Evolutionary conservation across 2,329 filamentous ascomycete genomes (phyloP).

Genomic region (Sarocladium kiliense): DNA sequence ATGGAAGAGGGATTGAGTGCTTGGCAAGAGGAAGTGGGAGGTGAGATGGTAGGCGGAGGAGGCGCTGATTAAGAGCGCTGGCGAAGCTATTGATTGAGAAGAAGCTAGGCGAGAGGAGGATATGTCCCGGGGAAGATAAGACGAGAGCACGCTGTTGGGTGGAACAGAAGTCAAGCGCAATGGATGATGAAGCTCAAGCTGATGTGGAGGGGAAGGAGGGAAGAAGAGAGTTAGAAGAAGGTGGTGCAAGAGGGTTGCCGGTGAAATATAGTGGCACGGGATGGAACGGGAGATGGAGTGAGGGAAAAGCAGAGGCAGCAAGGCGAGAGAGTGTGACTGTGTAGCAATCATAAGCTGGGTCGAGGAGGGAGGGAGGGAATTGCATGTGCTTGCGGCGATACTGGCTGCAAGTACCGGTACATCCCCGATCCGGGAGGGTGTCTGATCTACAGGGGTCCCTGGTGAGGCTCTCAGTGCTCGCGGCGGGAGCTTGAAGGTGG

Average conservation of each 20-base stretch:
- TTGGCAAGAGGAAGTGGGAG: neutral
- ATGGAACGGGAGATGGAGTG: slow-evolving; percentile 6
- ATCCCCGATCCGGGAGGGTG: slow-evolving; percentile 3
- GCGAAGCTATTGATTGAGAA: neutral
- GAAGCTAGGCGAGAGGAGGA: neutral
- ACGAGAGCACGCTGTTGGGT: neutral
- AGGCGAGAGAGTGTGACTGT: slow-evolving; percentile 1
- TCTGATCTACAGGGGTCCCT: slow-evolving; percentile 5
- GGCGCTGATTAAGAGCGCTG: neutral
- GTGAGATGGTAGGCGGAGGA: neutral
- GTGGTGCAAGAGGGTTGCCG: neutral
- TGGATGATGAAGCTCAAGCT: neutral
- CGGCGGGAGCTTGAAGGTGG: neutral
- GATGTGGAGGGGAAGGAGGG: neutral
- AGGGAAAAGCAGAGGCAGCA: slow-evolving; percentile 1
- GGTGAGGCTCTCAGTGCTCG: neutral
- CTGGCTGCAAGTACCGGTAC: neutral
- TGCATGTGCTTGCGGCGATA: slow-evolving; percentile 7
- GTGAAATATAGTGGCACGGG: neutral
- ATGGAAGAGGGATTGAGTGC: neutral
- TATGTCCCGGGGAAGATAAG: neutral
- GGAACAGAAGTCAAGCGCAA: neutral
- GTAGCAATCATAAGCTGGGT: neutral
- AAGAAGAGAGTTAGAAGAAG: neutral
- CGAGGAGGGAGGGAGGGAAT: slow-evolving; percentile 1